Evolutionary conservation across 1,284 basidiomycete species (phyloP).

Genomic region (Ganoderma lingzhi): DNA sequence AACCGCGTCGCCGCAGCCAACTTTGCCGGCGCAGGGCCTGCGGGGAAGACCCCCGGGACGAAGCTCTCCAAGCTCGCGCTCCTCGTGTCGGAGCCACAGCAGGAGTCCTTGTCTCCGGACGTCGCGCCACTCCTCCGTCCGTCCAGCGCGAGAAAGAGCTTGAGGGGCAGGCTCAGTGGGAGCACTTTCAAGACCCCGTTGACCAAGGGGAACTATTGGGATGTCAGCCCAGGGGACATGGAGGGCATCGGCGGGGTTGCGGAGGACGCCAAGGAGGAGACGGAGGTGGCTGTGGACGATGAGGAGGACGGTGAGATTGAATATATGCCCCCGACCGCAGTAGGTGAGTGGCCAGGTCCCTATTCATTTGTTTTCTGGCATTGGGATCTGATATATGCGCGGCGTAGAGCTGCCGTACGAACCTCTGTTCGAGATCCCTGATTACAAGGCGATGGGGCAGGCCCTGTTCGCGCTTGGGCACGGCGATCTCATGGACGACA

Average conservation of each 20-base stretch:
- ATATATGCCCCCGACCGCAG: constrained; percentile 77
- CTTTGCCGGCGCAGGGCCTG: constrained; percentile 27
- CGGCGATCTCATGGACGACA: constrained; percentile 39
- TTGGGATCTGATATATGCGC: neutral
- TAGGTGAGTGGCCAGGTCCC: constrained; percentile 52
- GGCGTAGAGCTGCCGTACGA: constrained; percentile 43
- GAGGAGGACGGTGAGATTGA: constrained; percentile 76
- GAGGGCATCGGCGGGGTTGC: constrained; percentile 39
- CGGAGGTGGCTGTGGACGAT: constrained; percentile 46
- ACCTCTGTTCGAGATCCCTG: constrained; percentile 45
- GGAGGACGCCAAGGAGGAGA: constrained; percentile 44
- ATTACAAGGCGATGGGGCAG: constrained; percentile 41
- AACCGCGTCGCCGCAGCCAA: constrained; percentile 54
- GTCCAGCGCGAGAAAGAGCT: constrained; percentile 62
- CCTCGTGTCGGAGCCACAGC: constrained; percentile 37
- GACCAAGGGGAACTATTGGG: constrained; percentile 76
- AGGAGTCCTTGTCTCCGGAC: constrained; percentile 19
- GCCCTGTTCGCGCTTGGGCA: constrained; percentile 38
- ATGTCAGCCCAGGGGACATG: constrained; percentile 72
- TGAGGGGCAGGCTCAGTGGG: constrained; percentile 44
- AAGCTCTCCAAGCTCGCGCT: constrained; percentile 46
- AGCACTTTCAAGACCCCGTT: constrained; percentile 69
- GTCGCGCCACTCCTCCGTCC: constrained; percentile 55
- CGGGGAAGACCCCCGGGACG: constrained; percentile 39
- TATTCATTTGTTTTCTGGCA: neutral